These are phyloP conservation scores for Begonia loranthoides DNA, from an alignment of 306 rosid genomes.

Conservation along the genomic window DNA sequence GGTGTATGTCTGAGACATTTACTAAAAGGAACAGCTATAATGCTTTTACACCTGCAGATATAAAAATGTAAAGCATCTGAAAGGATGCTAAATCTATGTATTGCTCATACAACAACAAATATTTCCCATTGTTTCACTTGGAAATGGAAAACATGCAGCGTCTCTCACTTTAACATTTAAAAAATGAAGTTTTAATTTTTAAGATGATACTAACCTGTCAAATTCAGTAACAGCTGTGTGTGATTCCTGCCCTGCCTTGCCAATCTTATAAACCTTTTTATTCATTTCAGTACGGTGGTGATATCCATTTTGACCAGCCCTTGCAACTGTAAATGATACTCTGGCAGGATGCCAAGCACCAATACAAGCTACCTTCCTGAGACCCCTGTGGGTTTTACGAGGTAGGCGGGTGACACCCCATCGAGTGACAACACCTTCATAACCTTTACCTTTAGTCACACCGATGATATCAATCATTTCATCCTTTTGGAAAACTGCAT, in stretches of 20 bases:
- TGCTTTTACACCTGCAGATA: no score
- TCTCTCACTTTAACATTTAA: no score
- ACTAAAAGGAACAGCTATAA: no score
- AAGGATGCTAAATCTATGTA: no score
- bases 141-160: no score
- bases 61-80: no score
- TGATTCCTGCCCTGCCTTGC: conserved; percentile 49
- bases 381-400: conserved; percentile 81
- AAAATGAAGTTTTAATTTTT: no score
- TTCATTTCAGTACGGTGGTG: conserved; percentile 81
- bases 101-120: no score
- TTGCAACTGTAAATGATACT: conserved; percentile 80
- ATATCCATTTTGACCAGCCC: conserved; percentile 90
- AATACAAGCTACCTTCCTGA: conserved; percentile 88
- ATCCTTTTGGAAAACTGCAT: conserved; percentile 88
- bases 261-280: conserved; percentile 68
- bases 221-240: conserved; percentile 58
- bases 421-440: conserved; percentile 79
- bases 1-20: no score
- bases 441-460: conserved; percentile 85
- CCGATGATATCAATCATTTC: conserved; percentile 85
- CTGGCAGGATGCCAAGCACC: conserved; percentile 98
- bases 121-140: no score
- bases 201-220: conserved; percentile 34
- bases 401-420: conserved; percentile 95